Conservation (phyloP, 306 rosid genomes). For the Prunus kanzakura region DNA sequence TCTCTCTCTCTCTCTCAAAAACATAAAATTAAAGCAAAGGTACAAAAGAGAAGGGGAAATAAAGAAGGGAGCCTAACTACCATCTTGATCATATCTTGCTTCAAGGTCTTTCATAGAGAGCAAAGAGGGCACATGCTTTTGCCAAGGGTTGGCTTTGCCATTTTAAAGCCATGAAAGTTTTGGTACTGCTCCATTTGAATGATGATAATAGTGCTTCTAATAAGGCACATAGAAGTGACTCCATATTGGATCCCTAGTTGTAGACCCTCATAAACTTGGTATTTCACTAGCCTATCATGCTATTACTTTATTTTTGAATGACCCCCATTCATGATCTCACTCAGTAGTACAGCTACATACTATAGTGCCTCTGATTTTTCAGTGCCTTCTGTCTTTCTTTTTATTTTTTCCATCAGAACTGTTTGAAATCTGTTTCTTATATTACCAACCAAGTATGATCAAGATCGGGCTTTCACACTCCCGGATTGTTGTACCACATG, state of each 20-base stretch:
- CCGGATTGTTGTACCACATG: background rate
- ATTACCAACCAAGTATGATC: background rate
- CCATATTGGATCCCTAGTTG: slow-evolving; percentile 35
- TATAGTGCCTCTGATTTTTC: background rate
- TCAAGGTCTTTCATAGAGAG: slow-evolving; percentile 32
- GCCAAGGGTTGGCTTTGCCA: slow-evolving; percentile 44
- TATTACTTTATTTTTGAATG: slow-evolving; percentile 28
- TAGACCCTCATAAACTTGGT: slow-evolving; percentile 42
- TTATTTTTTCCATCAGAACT: background rate
- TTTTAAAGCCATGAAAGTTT: slow-evolving; percentile 53
- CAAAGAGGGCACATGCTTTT: slow-evolving; percentile 59
- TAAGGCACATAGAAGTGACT: slow-evolving; percentile 35
- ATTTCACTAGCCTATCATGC: slow-evolving; percentile 16
- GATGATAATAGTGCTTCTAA: slow-evolving; percentile 29
- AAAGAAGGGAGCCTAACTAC: slow-evolving; percentile 59
- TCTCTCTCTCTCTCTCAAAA: background rate
- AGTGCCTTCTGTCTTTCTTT: background rate
- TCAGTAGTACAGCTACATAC: background rate
- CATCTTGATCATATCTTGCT: slow-evolving; percentile 52
- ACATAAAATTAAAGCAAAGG: slow-evolving; percentile 45
- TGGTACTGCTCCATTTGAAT: slow-evolving; percentile 43
- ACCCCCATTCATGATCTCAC: slow-evolving; percentile 7
- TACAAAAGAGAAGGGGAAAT: slow-evolving; percentile 49
- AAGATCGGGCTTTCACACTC: background rate
- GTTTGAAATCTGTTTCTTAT: background rate